Evolutionary conservation across 441 rosid species (phyloP), one percentile per base, ranked within the genome.

Genomic region (Erodium moschatum): DNA sequence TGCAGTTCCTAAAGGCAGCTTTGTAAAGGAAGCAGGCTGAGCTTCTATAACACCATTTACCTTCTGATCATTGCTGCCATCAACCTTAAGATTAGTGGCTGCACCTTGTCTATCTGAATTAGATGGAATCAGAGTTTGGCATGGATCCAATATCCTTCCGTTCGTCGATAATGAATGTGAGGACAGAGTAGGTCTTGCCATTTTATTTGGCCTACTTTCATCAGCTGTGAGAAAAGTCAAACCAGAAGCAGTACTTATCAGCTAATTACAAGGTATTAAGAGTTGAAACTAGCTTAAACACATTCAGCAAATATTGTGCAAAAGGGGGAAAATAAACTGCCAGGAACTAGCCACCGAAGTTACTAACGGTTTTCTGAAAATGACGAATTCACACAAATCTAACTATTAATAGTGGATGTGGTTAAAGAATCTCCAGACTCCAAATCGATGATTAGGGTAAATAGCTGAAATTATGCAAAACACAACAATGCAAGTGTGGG

Each of bases 131-230:
- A 81, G 56, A 73, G 70, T 66, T 76, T 69, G 74, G 73, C 69
- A 33, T 62, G 62, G 38, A 21, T 78, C 84, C 80, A 65, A 40
- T 33, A 70, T 70, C 66, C 56, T 78, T 74, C 89, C 86, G 72
- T 83, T 80, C 75, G 73, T 74, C 24, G 6, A 40, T 21, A 64
- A 69, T 20, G 74, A 24, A 54, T 69, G 70, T 9, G 77, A 69
- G 54, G 76, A 40, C 40, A 48, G 4, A 54, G 67, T 38, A n/a
- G 62, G 72, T 73, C 68, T 81, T 21, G 74, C 70, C 78, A 83
- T 62, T 80, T 85, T 85, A 70, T 15, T 73, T 67, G 72, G 72
- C 73, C 70, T 76, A 16, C 58, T 35, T 44, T 76, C 84, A 69
- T 71, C 70, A 46, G 44, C 89, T 85, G 85, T 12, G 63, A 70